Percentiles rank a stretch among this genome's conserved stretches.
phyloP scores from a whole-genome alignment of 1,284 basidiomycete genomes.

The Irpex rosettiformis region DNA sequence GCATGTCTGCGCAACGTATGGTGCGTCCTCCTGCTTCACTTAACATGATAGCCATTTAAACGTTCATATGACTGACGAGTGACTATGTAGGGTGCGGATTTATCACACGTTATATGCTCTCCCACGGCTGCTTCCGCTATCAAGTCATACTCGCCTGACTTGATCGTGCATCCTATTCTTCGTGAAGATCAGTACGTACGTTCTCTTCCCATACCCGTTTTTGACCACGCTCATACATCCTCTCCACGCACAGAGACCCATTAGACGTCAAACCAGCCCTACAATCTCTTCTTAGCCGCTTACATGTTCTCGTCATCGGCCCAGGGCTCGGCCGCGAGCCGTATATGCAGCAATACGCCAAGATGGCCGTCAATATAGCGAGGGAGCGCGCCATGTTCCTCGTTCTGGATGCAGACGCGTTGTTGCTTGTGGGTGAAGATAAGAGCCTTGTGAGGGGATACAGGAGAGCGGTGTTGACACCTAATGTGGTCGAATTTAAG shows the following conservation, averaged over 20 bases:
- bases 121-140: conserved; percentile 88
- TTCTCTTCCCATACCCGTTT: not conserved
- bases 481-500: conserved; percentile 93
- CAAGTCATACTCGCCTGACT: conserved; percentile 93
- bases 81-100: conserved; percentile 76
- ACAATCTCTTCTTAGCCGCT: conserved; percentile 70
- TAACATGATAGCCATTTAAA: conserved; percentile 4
- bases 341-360: conserved; percentile 84
- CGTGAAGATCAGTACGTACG: conserved; percentile 43
- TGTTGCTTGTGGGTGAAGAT: conserved; percentile 78
- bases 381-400: conserved; percentile 65
- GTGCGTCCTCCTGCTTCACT: conserved; percentile 38
- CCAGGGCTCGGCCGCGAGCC: conserved; percentile 88
- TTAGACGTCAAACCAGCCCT: conserved; percentile 57
- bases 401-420: conserved; percentile 91
- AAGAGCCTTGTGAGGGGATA: conserved; percentile 78
- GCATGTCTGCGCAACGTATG: conserved; percentile 83
- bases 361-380: conserved; percentile 47
- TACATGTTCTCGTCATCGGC: conserved; percentile 92
- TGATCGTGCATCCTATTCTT: conserved; percentile 94
- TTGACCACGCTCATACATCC: not conserved
- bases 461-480: conserved; percentile 80
- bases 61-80: not conserved
- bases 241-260: conserved; percentile 32
- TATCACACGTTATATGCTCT: conserved; percentile 96